phyloP scores from a whole-genome alignment of 768 basidiomycete species.

The Gymnopilus dilepis region DNA sequence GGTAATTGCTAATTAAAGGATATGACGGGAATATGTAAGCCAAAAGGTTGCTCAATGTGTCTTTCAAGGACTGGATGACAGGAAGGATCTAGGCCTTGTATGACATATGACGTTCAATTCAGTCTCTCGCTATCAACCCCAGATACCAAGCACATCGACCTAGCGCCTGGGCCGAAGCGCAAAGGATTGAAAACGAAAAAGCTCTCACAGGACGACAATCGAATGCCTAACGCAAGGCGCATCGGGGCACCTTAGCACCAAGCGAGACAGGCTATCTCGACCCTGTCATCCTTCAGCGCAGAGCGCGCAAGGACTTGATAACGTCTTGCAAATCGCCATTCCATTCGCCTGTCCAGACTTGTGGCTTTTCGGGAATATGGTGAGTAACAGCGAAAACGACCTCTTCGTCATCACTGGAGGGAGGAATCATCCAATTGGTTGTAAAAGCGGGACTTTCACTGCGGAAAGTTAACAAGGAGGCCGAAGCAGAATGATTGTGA shows the following conservation, averaged over 20 bases:
- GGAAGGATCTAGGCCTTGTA: no score
- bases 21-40: no score
- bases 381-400: conserved; percentile 4
- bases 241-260: background rate
- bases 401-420: conserved; percentile 14
- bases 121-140: no score
- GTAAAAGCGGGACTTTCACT: conserved; percentile 9
- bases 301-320: conserved; percentile 31
- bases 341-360: conserved; percentile 37
- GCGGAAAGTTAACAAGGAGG: conserved; percentile 7
- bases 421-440: conserved; percentile 22
- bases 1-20: no score
- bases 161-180: background rate
- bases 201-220: background rate
- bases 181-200: background rate
- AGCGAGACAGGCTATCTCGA: no score
- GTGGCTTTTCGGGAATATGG: conserved; percentile 16
- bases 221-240: background rate
- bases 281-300: conserved; percentile 25
- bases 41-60: no score
- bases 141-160: no score
- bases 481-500: conserved; percentile 22
- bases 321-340: conserved; percentile 33
- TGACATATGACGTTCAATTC: no score
- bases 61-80: no score